phyloP scores from a whole-genome alignment of 306 rosid species.

The Neltuma alba region DNA sequence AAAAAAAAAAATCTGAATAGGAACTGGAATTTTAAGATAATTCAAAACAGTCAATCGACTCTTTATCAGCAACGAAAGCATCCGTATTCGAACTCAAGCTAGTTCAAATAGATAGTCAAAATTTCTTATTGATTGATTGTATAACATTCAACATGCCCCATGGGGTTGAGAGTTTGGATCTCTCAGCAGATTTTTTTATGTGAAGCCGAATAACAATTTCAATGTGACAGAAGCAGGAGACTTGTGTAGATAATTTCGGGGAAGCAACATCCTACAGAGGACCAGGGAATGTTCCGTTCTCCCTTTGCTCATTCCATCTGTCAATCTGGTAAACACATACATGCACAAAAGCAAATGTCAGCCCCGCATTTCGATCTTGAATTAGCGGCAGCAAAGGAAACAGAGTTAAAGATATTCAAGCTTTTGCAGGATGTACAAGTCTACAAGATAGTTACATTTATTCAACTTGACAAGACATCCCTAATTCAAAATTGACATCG shows the following conservation, averaged over 20 bases:
- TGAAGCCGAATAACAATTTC: slow-evolving; percentile 25
- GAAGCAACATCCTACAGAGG: slow-evolving; percentile 59
- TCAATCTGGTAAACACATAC: slow-evolving; percentile 53
- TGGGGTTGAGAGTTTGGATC: slow-evolving; percentile 42
- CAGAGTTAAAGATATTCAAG: neutral
- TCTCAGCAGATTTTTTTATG: slow-evolving; percentile 44
- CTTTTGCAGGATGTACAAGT: neutral
- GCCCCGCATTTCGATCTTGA: slow-evolving; percentile 7
- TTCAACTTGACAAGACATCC: too few species aligned
- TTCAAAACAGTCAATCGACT: slow-evolving; percentile 5
- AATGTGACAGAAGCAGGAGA: slow-evolving; percentile 14
- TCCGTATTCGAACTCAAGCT: slow-evolving; percentile 26
- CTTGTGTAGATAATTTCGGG: slow-evolving; percentile 17
- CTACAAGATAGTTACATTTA: too few species aligned
- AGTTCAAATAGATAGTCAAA: slow-evolving; percentile 42
- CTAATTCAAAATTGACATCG: too few species aligned
- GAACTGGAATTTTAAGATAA: neutral
- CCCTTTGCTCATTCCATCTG: slow-evolving; percentile 88
- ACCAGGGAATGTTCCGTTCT: slow-evolving; percentile 83
- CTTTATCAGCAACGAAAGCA: slow-evolving; percentile 41
- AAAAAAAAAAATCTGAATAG: neutral
- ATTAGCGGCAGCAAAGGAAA: neutral
- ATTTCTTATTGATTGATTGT: slow-evolving; percentile 62
- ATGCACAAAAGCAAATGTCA: slow-evolving; percentile 5
- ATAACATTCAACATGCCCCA: slow-evolving; percentile 42